Evolutionary conservation across 352 stramenopile genomes (phyloP).

Genomic region (Phytophthora cactorum): DNA sequence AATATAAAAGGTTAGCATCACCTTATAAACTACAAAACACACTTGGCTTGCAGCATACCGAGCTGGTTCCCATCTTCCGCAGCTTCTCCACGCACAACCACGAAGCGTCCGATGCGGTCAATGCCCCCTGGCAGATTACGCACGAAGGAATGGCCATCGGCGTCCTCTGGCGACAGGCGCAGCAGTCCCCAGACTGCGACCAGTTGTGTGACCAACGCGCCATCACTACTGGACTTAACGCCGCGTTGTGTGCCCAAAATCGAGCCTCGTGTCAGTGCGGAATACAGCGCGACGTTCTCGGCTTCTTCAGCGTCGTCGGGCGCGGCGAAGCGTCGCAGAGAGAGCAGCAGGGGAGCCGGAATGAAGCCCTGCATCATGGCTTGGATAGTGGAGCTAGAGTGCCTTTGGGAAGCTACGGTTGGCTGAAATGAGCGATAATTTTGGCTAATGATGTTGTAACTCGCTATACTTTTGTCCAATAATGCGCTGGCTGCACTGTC

Average conservation of each 20-base stretch:
- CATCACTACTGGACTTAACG: constrained; percentile 8
- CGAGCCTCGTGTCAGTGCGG: constrained; percentile 19
- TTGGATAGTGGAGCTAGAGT: not conserved
- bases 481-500: not conserved
- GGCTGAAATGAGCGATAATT: constrained; percentile 13
- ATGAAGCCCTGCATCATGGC: constrained; percentile 28
- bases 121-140: constrained; percentile 37
- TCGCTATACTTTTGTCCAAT: not conserved
- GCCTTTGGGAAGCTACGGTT: not conserved
- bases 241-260: constrained; percentile 30
- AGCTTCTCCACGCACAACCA: constrained; percentile 22
- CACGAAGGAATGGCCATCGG: constrained; percentile 20
- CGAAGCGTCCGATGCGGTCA: constrained; percentile 28
- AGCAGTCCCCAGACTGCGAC: constrained; percentile 41
- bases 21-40: constrained; percentile 1
- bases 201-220: constrained; percentile 9
- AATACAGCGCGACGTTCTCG: constrained; percentile 7
- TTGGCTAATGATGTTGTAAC: constrained; percentile 5
- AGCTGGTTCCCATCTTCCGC: constrained; percentile 16
- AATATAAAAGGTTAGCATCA: constrained; percentile 4
- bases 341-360: constrained; percentile 42
- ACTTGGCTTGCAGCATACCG: constrained; percentile 12
- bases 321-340: constrained; percentile 41
- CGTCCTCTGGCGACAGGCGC: constrained; percentile 9
- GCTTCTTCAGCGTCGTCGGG: constrained; percentile 17